phyloP scores from a whole-genome alignment of 805 yeast species.

The Cyberlindnera mycetangii region DNA sequence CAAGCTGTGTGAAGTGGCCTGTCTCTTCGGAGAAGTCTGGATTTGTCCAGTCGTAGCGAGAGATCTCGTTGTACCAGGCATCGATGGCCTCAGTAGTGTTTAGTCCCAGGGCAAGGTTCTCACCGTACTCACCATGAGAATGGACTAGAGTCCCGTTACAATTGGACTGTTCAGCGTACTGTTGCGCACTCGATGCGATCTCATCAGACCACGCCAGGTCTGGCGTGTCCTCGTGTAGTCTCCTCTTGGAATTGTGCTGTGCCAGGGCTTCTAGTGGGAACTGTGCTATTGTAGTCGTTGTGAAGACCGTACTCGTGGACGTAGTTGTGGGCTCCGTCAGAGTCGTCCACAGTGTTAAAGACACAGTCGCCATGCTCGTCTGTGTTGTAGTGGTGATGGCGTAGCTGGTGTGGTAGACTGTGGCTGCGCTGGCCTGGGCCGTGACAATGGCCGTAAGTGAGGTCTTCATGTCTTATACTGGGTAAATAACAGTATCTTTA shows the following conservation, averaged over 20 bases:
- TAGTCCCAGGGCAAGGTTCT: constrained; percentile 78
- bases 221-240: constrained; percentile 45
- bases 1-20: constrained; percentile 80
- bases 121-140: constrained; percentile 63
- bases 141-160: constrained; percentile 60
- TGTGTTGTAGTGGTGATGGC: constrained; percentile 1
- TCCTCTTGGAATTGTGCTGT: constrained; percentile 55
- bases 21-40: constrained; percentile 47
- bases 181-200: constrained; percentile 52
- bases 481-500: not conserved
- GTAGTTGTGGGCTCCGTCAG: constrained; percentile 20
- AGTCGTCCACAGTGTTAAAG: constrained; percentile 17
- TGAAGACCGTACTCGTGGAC: constrained; percentile 14
- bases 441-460: no score
- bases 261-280: constrained; percentile 10
- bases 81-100: constrained; percentile 53
- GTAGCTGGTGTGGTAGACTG: constrained; percentile 9
- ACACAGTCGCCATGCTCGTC: no score
- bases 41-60: constrained; percentile 46
- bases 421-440: not conserved
- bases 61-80: constrained; percentile 75
- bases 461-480: no score
- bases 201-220: constrained; percentile 53
- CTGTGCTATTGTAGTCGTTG: constrained; percentile 16
- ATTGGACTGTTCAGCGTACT: constrained; percentile 51